Conservation (phyloP, 805 yeast species). For the Candida golubevii region DNA sequence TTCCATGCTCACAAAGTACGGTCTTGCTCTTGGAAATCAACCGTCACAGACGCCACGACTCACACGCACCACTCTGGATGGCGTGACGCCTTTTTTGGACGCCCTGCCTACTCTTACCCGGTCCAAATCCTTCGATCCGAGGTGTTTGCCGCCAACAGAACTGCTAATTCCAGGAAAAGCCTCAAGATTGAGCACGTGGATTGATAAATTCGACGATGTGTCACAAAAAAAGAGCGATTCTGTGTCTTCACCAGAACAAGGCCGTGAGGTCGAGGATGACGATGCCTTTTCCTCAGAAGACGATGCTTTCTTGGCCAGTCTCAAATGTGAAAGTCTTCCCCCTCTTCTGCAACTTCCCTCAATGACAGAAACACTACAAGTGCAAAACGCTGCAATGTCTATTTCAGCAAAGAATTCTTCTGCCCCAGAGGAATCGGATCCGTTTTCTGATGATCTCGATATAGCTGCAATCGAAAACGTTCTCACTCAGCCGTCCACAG, state of each 20-base stretch:
- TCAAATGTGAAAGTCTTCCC: conserved; percentile 10
- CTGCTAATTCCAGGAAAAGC: conserved; percentile 11
- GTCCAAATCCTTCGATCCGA: conserved; percentile 33
- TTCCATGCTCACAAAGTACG: conserved; percentile 41
- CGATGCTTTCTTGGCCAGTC: conserved; percentile 18
- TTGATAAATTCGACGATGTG: conserved; percentile 24
- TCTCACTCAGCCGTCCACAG: conserved; percentile 15
- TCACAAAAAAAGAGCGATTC: not conserved
- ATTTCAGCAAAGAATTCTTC: not conserved
- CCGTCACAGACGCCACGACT: conserved; percentile 31
- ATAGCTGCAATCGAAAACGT: conserved; percentile 10
- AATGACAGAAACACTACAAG: not conserved
- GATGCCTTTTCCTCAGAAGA: conserved; percentile 23
- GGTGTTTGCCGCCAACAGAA: conserved; percentile 1
- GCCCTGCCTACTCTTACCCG: conserved; percentile 34
- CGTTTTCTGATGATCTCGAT: conserved; percentile 19
- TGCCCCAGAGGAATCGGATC: conserved; percentile 13
- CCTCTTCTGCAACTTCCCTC: conserved; percentile 1
- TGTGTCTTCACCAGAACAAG: not conserved
- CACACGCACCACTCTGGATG: conserved; percentile 33
- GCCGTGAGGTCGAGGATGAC: conserved; percentile 1
- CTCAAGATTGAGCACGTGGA: conserved; percentile 24
- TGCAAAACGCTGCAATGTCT: not conserved
- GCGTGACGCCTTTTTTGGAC: conserved; percentile 14
- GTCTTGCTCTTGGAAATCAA: conserved; percentile 30